Conservation (phyloP, 192 early-diverging fungal genomes). For the Coemansia brasiliensis region DNA sequence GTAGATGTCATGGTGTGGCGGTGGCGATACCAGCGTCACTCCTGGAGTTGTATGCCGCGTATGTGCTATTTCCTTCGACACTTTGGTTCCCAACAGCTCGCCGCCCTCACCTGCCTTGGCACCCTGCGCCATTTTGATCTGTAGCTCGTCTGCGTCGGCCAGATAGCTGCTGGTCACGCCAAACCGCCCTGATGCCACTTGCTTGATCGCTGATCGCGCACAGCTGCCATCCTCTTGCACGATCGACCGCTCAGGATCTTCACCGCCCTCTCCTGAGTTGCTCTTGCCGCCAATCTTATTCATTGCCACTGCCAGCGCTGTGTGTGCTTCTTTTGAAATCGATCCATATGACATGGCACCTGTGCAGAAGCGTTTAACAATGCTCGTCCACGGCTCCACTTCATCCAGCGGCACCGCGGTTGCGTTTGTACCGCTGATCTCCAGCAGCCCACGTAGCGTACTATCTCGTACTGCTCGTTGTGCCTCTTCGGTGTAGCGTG, state of each 20-base stretch:
- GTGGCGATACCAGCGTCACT: constrained; percentile 93
- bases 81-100: constrained; percentile 72
- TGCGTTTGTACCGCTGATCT: constrained; percentile 65
- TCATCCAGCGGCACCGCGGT: constrained; percentile 79
- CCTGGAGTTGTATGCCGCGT: constrained; percentile 95
- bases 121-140: constrained; percentile 99
- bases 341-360: constrained; percentile 99
- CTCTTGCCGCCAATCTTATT: constrained; percentile 95
- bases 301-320: constrained; percentile 91
- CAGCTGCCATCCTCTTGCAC: constrained; percentile 71
- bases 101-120: constrained; percentile 99
- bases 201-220: constrained; percentile 95
- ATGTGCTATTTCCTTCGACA: constrained; percentile 73
- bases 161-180: constrained; percentile 96
- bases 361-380: constrained; percentile 95
- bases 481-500: constrained; percentile 76
- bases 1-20: constrained; percentile 99
- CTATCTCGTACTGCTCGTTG: constrained; percentile 83
- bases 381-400: constrained; percentile 96
- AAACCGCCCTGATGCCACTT: constrained; percentile 97
- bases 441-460: constrained; percentile 92
- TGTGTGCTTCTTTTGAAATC: constrained; percentile 93
- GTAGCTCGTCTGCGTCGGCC: constrained; percentile 92
- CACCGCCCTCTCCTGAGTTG: constrained; percentile 99
- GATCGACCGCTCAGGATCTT: constrained; percentile 83